Base-by-base conservation (phyloP, 805 yeast species). In the Nakazawaea holstii region DNA sequence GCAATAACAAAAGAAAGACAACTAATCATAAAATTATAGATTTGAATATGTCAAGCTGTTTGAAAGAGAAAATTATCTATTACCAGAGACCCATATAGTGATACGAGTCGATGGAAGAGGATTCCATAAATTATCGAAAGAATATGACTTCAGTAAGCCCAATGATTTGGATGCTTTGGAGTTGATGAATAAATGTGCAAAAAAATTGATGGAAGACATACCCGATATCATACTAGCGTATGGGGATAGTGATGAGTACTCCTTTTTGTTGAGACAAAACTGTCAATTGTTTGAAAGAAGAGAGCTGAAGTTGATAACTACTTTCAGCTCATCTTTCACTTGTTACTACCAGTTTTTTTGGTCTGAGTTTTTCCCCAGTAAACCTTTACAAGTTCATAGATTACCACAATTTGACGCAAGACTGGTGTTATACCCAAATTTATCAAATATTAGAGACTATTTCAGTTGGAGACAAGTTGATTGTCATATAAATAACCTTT, bases 241-340 rank as follows among this genome's bases (percentile, higher is more conserved):
- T 60, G 99, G 99, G 0, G 98, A 94, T 58, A 84, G 95, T 35
- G 99, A 94, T 64, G 99, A 94, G 67, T 94, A 86, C 61, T 84
- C 92, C 11, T 92, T 92, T 62, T 76, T 92, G 5, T 65, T 94
- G 45, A 69, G 80, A 31, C 77, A 74, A 39, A 70, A 70, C 30
- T 80, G 94, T n/a, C 67, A 66, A 1, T 62, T 92, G 50, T 92
- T 84, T 58, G 96, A 91, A 54, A 70, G 98, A 57, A 68, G 99
- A 50, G 91, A 86, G 52, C 74, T 80, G 64, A 94, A 94, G 62
- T 66, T 94, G 30, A 80, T 87, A 0, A 77, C 94, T 2, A 80
- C 95, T 0, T 82, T 94, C 64, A 91, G 88, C 6, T 83, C 95
- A 32, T 72, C 85, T 10, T 88, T 89, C 60, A 83, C 95, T 0